These are phyloP conservation scores for Vanilla planifolia DNA, from an alignment of 106 monocot genomes.

Conservation along the genomic window DNA sequence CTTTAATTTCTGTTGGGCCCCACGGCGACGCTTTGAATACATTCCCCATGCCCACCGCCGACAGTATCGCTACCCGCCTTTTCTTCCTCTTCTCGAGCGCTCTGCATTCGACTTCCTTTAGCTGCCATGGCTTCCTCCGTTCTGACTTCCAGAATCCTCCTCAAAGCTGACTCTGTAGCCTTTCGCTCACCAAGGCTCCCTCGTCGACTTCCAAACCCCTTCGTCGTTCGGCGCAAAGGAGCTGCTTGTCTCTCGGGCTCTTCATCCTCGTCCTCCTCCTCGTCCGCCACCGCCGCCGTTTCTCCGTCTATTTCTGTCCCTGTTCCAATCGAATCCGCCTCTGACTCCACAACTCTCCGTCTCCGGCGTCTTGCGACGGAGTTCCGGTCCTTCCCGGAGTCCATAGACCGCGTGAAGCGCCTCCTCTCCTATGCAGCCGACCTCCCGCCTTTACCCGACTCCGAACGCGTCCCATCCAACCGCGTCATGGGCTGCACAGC, in stretches of 20 bases:
- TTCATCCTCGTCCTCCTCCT: slow-evolving; percentile 7
- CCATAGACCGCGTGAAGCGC: slow-evolving; percentile 77
- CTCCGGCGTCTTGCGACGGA: slow-evolving; percentile 52
- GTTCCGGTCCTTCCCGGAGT: slow-evolving; percentile 49
- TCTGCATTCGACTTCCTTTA: background rate
- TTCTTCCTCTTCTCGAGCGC: background rate
- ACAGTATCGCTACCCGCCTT: slow-evolving; percentile 11
- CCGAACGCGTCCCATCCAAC: slow-evolving; percentile 38
- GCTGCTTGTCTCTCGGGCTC: slow-evolving; percentile 6
- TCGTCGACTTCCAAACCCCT: background rate
- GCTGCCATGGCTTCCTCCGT: slow-evolving; percentile 2
- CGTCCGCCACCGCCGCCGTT: slow-evolving; percentile 23
- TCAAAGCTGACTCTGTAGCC: background rate
- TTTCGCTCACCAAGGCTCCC: background rate
- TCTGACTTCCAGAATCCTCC: background rate
- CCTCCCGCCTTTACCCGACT: slow-evolving; percentile 43
- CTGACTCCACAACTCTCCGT: slow-evolving; percentile 12
- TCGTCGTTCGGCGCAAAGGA: no score
- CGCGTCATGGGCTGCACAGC: slow-evolving; percentile 97
- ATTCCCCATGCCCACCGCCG: no score
- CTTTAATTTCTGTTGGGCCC: no score
- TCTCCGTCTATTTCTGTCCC: background rate
- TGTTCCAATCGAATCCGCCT: slow-evolving; percentile 1
- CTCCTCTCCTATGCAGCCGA: slow-evolving; percentile 61
- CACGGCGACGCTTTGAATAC: no score